Conservation (phyloP, 2,329 filamentous ascomycete species). For the Phialophora chinensis region DNA sequence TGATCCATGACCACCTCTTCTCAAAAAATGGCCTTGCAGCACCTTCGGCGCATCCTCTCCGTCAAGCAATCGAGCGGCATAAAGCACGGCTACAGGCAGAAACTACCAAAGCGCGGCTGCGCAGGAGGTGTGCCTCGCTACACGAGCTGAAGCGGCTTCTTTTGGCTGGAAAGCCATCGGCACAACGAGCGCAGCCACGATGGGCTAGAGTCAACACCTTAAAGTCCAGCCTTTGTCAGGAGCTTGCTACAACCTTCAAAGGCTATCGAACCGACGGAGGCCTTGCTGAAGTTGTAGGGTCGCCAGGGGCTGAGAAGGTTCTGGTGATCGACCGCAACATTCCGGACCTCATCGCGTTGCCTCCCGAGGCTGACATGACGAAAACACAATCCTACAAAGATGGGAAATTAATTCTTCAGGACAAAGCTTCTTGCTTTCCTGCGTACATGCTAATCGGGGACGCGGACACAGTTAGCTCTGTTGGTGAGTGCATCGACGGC, state of each 20-base stretch:
- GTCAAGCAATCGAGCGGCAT: slow-evolving; percentile 76
- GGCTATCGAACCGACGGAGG: slow-evolving; percentile 62
- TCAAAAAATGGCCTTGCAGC: slow-evolving; percentile 82
- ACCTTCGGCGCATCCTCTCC: slow-evolving; percentile 77
- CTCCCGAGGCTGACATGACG: slow-evolving; percentile 72
- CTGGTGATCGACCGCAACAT: slow-evolving; percentile 78
- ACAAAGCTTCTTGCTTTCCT: slow-evolving; percentile 96
- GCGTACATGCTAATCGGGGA: slow-evolving; percentile 78
- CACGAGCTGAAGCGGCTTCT: slow-evolving; percentile 62
- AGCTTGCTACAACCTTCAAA: slow-evolving; percentile 76
- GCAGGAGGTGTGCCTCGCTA: slow-evolving; percentile 71
- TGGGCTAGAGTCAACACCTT: slow-evolving; percentile 91
- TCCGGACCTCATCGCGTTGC: slow-evolving; percentile 80
- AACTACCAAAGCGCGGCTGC: slow-evolving; percentile 77
- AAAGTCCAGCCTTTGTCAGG: slow-evolving; percentile 70
- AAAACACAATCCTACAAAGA: slow-evolving; percentile 74
- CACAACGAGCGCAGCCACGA: slow-evolving; percentile 68
- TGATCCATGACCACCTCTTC: slow-evolving; percentile 85
- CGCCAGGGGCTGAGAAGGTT: slow-evolving; percentile 49
- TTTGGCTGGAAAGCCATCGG: slow-evolving; percentile 46
- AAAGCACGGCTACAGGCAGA: slow-evolving; percentile 81
- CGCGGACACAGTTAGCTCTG: slow-evolving; percentile 51
- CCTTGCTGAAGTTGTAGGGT: slow-evolving; percentile 63
- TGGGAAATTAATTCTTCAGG: slow-evolving; percentile 86
- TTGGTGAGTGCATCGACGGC: slow-evolving; percentile 82